Base-by-base conservation (phyloP, 2,329 filamentous ascomycete species). In the Phoma sp. region DNA sequence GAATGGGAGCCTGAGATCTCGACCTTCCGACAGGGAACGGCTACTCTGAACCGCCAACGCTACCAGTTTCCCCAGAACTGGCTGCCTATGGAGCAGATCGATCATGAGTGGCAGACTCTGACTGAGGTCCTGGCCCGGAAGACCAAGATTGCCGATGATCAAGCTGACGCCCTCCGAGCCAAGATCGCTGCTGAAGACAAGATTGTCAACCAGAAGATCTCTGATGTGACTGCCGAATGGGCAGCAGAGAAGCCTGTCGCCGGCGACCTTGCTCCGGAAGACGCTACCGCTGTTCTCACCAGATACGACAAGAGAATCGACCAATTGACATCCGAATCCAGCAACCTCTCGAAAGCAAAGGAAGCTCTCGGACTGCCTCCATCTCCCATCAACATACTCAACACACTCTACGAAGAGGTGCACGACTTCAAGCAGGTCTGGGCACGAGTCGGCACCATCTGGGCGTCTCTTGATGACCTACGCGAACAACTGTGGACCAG, bases 391-490 rank as follows among this genome's bases (percentile, higher is more conserved):
- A 90, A 89, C 45, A 87, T 89, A n/a, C 85, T 99, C 18, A 83
- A 85, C n/a, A 85, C 89, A 21, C 90, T 97, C 7, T 82, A 98
- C 14, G 93, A 98, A 73, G 95, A 99, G 77, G 92, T 99, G 2
- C 92, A 96, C 58, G 95, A 99, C 75, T 99, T 99, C 80, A 96
- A 96, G 77, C 97, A 93, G 17, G 95, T 99, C 9, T 99, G 95
- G 95, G 91, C 93, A 26, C 93, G 91, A 42, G 80, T 99, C 42
- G 93, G 92, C 20, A 96, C 93, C 5, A 96, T 99, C 58, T 99
- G 95, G 95, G 90, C 91, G 73, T 96, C 91, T 70, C 81, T 99
- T 55, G 95, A 97, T 68, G 93, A 98, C 68, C 89, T 97, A 14
- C 87, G 92, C 25, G 96, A 99, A 67, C 90, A 87, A 46, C 83